Evolutionary conservation across 1,139 yeast species (phyloP).

Genomic region (Lodderomyces oxycetoniae): DNA sequence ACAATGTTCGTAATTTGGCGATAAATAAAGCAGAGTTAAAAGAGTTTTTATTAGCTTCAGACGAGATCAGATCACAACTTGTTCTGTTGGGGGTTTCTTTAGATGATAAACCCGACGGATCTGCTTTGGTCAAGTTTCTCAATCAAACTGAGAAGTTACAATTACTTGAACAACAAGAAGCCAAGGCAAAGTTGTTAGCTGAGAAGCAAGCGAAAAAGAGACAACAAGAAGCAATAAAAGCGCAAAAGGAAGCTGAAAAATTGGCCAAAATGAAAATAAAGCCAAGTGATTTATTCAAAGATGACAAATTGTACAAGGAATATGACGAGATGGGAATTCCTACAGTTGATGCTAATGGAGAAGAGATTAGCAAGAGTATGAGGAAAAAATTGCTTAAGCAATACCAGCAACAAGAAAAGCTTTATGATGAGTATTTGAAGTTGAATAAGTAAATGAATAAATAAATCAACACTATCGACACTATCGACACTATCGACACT

Average conservation of each 20-base stretch:
- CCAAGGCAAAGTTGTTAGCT: slow-evolving; percentile 45
- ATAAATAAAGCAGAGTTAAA: slow-evolving; percentile 54
- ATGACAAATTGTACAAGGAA: slow-evolving; percentile 50
- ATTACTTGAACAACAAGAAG: slow-evolving; percentile 56
- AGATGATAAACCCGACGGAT: slow-evolving; percentile 81
- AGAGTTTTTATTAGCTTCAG: slow-evolving; percentile 50
- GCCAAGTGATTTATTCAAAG: slow-evolving; percentile 71
- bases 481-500: no score
- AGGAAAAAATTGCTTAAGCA: slow-evolving; percentile 75
- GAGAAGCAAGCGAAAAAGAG: slow-evolving; percentile 41
- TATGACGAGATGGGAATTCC: slow-evolving; percentile 92
- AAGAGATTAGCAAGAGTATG: slow-evolving; percentile 83
- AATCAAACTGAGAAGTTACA: slow-evolving; percentile 65
- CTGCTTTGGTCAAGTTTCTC: slow-evolving; percentile 78
- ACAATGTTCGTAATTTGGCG: slow-evolving; percentile 68
- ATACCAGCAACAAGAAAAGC: slow-evolving; percentile 75
- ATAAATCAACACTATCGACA: no score
- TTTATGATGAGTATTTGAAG: slow-evolving; percentile 60
- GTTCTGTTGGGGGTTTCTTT: slow-evolving; percentile 73
- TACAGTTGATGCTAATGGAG: slow-evolving; percentile 68
- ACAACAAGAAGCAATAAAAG: slow-evolving; percentile 38
- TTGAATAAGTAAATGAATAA: no score
- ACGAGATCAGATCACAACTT: slow-evolving; percentile 48
- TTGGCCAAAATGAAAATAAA: slow-evolving; percentile 63
- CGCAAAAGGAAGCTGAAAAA: slow-evolving; percentile 61